phyloP scores from a whole-genome alignment of 1,139 yeast genomes.

The Geotrichum klebahnii region DNA sequence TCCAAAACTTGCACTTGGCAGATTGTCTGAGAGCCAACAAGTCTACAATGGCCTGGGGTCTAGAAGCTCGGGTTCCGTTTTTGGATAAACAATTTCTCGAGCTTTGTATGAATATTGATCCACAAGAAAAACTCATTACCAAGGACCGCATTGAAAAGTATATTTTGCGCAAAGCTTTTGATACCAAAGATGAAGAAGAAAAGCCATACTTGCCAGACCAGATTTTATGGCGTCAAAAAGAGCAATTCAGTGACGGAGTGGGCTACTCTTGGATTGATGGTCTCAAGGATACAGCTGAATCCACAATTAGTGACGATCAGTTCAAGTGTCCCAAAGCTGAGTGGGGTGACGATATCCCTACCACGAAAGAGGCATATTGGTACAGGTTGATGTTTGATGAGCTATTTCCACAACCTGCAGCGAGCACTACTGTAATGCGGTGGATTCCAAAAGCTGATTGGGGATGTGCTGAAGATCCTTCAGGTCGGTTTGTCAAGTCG shows the following conservation, averaged over 20 bases:
- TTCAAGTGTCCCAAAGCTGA: conserved; percentile 84
- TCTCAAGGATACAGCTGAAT: conserved; percentile 90
- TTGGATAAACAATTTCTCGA: conserved; percentile 90
- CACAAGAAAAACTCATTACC: conserved; percentile 81
- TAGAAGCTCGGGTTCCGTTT: conserved; percentile 99
- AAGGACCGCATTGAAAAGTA: conserved; percentile 85
- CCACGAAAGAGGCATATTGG: conserved; percentile 99
- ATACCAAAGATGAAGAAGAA: conserved; percentile 69
- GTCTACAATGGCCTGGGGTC: conserved; percentile 99
- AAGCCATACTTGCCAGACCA: conserved; percentile 91
- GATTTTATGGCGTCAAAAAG: conserved; percentile 98
- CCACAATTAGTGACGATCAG: conserved; percentile 80
- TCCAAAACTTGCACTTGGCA: conserved; percentile 92
- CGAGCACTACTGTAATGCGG: conserved; percentile 95
- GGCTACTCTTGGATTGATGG: conserved; percentile 99
- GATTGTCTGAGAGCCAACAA: conserved; percentile 98
- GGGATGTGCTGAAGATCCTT: conserved; percentile 99
- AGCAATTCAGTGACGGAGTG: conserved; percentile 98
- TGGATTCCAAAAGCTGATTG: conserved; percentile 99
- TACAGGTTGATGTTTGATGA: conserved; percentile 95
- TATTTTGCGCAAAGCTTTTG: conserved; percentile 94
- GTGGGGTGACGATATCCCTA: conserved; percentile 94
- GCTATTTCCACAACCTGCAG: conserved; percentile 82
- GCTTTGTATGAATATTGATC: conserved; percentile 90
- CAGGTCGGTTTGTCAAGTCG: conserved; percentile 91